Evolutionary conservation across 352 stramenopile species (phyloP).

Genomic region (Pythium sukuiense): DNA sequence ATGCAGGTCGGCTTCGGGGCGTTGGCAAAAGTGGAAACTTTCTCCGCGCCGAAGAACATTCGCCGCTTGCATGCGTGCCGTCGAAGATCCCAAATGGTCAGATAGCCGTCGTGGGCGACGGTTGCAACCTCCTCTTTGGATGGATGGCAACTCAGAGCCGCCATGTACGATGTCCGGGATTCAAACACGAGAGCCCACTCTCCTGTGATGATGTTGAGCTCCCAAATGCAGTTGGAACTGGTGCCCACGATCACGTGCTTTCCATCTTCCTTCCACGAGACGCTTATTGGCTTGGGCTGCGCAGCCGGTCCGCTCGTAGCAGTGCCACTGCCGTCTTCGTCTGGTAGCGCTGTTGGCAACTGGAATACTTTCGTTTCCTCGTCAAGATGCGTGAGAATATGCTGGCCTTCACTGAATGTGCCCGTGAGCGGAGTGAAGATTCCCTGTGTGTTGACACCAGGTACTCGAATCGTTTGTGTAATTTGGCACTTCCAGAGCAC

Average conservation of each 20-base stretch:
- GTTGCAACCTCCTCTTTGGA: slow-evolving; percentile 43
- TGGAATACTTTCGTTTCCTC: slow-evolving; percentile 40
- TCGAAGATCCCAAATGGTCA: slow-evolving; percentile 57
- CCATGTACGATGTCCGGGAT: slow-evolving; percentile 40
- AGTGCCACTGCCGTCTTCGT: slow-evolving; percentile 21
- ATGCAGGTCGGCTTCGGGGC: slow-evolving; percentile 45
- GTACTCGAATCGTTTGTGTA: slow-evolving; percentile 46
- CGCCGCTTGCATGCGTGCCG: slow-evolving; percentile 39
- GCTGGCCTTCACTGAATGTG: slow-evolving; percentile 50
- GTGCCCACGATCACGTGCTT: slow-evolving; percentile 48
- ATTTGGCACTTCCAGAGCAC: slow-evolving; percentile 63
- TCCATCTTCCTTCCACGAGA: slow-evolving; percentile 60
- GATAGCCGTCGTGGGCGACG: slow-evolving; percentile 49
- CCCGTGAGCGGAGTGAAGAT: slow-evolving; percentile 53
- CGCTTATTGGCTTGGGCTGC: slow-evolving; percentile 50
- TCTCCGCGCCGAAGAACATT: slow-evolving; percentile 32
- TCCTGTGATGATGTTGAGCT: slow-evolving; percentile 42
- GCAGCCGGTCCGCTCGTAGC: not conserved
- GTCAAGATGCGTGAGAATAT: slow-evolving; percentile 36
- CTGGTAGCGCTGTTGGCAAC: slow-evolving; percentile 38
- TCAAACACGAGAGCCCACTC: slow-evolving; percentile 62
- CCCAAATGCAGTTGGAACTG: slow-evolving; percentile 67
- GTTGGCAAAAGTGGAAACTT: slow-evolving; percentile 1
- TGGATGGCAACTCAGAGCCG: slow-evolving; percentile 41
- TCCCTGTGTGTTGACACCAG: slow-evolving; percentile 57